These are phyloP conservation scores for Arabis hirsuta DNA, from an alignment of 345 rosid species.

Conservation along the genomic window DNA sequence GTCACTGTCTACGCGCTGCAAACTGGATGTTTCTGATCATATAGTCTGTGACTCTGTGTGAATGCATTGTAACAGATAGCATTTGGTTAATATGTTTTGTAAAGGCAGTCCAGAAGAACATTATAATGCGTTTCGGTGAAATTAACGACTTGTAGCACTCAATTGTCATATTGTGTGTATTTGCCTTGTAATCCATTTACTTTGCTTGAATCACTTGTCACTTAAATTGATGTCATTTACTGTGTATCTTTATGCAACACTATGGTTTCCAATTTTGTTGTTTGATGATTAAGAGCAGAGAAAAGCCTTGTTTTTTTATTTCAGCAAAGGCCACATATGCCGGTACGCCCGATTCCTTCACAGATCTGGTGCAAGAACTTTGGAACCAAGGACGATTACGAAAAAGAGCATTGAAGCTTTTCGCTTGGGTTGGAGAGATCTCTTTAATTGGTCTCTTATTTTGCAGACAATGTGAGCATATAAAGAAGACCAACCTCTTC, in stretches of 20 bases:
- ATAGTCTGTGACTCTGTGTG: no score
- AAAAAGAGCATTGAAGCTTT: conserved; percentile 42
- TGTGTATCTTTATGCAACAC: conserved; percentile 7
- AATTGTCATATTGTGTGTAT: not conserved
- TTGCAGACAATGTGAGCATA: conserved; percentile 39
- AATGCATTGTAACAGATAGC: conserved; percentile 13
- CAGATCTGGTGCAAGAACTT: conserved; percentile 99
- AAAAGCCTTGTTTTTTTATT: not conserved
- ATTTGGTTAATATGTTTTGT: not conserved
- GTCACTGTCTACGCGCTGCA: not conserved
- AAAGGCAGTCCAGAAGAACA: no score
- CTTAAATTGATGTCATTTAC: not conserved
- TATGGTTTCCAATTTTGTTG: conserved; percentile 20
- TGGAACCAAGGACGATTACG: conserved; percentile 74
- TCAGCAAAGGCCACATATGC: conserved; percentile 97
- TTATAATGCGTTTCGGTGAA: no score
- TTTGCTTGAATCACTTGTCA: conserved; percentile 6
- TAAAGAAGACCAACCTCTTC: not conserved
- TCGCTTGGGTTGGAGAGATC: conserved; percentile 27
- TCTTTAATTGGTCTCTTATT: conserved; percentile 17
- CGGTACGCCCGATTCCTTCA: conserved; percentile 96
- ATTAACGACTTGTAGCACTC: no score
- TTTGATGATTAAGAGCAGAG: not conserved
- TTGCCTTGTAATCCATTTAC: not conserved
- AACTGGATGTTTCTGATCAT: conserved; percentile 5